Conservation (phyloP, 805 yeast genomes). For the Ogataea trehalophila region DNA sequence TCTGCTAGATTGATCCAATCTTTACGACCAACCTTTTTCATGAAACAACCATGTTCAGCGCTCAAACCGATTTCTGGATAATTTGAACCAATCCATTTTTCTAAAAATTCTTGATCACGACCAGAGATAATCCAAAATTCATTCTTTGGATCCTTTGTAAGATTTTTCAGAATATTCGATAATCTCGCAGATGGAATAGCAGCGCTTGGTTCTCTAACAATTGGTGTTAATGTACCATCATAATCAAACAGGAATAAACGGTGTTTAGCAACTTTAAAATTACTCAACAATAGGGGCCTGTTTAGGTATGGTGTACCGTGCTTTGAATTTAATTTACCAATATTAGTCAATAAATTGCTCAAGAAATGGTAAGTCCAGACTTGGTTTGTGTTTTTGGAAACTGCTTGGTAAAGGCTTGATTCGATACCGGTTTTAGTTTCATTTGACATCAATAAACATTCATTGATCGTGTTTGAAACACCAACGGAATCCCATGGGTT, state of each 20-base stretch:
- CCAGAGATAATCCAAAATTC: constrained; percentile 95
- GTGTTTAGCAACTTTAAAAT: constrained; percentile 56
- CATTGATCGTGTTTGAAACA: constrained; percentile 78
- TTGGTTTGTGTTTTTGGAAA: constrained; percentile 68
- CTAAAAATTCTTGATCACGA: constrained; percentile 85
- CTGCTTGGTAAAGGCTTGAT: constrained; percentile 53
- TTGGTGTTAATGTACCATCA: constrained; percentile 96
- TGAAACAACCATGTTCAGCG: constrained; percentile 97
- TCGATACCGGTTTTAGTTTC: constrained; percentile 45
- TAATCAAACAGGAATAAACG: constrained; percentile 89
- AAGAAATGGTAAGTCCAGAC: constrained; percentile 71
- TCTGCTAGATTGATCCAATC: constrained; percentile 85
- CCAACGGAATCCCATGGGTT: constrained; percentile 98
- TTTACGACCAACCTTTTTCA: constrained; percentile 61
- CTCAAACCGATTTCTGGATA: constrained; percentile 68
- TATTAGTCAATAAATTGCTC: constrained; percentile 29
- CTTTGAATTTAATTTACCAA: constrained; percentile 34
- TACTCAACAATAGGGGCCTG: constrained; percentile 54
- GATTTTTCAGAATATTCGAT: constrained; percentile 48
- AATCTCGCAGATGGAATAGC: constrained; percentile 87
- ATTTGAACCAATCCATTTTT: constrained; percentile 76
- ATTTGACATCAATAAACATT: constrained; percentile 52
- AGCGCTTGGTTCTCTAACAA: constrained; percentile 95
- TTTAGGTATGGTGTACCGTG: constrained; percentile 80
- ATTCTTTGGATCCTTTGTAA: constrained; percentile 73